Evolutionary conservation across 768 basidiomycete species (phyloP), one percentile per base, ranked within the genome.

Genomic region (Rubroboletus satanas): DNA sequence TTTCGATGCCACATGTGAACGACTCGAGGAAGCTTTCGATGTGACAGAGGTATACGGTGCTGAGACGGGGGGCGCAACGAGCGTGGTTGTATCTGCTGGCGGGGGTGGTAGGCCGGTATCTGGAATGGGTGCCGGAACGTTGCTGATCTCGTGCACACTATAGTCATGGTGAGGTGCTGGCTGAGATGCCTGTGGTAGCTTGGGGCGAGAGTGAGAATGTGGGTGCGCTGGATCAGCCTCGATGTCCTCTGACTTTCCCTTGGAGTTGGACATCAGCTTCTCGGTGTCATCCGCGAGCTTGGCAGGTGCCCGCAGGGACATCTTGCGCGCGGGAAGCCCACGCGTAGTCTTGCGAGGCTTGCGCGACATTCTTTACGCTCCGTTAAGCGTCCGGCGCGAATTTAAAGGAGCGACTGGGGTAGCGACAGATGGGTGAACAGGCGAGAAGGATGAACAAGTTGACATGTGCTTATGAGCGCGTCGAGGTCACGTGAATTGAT

Each of bases 51-150:
- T 17, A 49, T 45, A 46, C 53, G 71, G 64, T 39, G 71, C 57
- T 14, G 32, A 21, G n/a, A 64, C 52, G 4, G 59, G 29, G n/a
- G 54, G 21, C 5, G 50, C 44, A 44, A 45, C 38, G 38, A 47
- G 18, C n/a, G 55, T 56, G 15, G 52, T 45, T 21, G 55, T 44
- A 28, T 57, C 51, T 45, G 33, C 46, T 47, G 62, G 64, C 43
- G 56, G 72, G 48, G 55, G 70, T 59, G 51, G 70, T 56, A 56
- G 61, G 56, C 59, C 72, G 52, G 68, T 73, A 60, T 59, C 71
- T 65, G 59, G 69, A 56, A 62, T 56, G 15, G 68, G 68, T 49
- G 57, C 63, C n/a, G 70, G 66, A 37, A 61, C 66, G 21, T 72
- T 52, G 45, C 56, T 60, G 35, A 70, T 55, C 37, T 71, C 70